Evolutionary conservation across 179 eudicot genomes (phyloP).

Genomic region (Nepenthes alata): DNA sequence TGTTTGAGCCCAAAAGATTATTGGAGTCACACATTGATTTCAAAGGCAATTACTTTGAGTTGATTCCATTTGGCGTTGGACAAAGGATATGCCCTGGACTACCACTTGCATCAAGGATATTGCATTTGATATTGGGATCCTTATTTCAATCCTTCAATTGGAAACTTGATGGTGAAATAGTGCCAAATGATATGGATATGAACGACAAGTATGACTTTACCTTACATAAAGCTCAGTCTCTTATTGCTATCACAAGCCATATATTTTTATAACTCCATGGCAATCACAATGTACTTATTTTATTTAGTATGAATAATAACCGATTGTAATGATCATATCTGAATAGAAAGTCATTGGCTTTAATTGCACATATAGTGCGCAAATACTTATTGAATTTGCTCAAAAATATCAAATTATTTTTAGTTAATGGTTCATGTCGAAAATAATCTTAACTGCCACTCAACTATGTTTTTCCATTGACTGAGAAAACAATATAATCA

Average conservation of each 20-base stretch:
- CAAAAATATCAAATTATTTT: too few relatives aligned
- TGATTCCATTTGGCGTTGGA: constrained; percentile 36
- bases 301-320: too few relatives aligned
- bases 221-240: constrained; percentile 10
- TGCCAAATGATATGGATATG: constrained; percentile 10
- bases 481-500: too few relatives aligned
- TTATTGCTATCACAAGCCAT: constrained; percentile 7
- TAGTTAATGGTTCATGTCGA: too few relatives aligned
- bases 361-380: too few relatives aligned
- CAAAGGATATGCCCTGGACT: constrained; percentile 24
- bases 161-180: constrained; percentile 12
- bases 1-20: constrained; percentile 31
- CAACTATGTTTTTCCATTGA: too few relatives aligned
- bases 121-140: constrained; percentile 13
- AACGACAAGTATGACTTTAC: constrained; percentile 5
- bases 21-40: constrained; percentile 16
- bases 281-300: too few relatives aligned
- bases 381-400: too few relatives aligned
- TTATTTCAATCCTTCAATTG: constrained; percentile 8
- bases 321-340: too few relatives aligned
- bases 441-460: too few relatives aligned
- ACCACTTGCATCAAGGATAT: constrained; percentile 11
- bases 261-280: too few relatives aligned
- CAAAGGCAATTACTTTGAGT: constrained; percentile 22
- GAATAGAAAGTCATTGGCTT: too few relatives aligned